These are phyloP conservation scores for Heteromeles arbutifolia DNA, from an alignment of 306 rosid species.

Conservation along the genomic window DNA sequence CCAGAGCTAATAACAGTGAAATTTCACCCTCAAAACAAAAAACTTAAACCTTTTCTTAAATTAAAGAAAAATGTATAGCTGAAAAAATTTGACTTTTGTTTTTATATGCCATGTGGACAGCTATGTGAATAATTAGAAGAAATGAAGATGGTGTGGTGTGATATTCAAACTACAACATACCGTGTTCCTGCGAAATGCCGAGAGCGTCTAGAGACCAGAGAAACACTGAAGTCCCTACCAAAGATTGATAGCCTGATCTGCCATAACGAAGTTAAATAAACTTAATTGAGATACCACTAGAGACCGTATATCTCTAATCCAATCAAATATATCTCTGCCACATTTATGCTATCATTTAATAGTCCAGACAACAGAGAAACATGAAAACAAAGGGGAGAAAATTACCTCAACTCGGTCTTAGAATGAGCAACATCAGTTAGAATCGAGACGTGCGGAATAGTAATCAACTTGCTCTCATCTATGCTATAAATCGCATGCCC, in stretches of 20 bases:
- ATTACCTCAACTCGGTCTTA: constrained; percentile 73
- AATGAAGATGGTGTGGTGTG: neutral
- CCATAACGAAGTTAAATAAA: constrained; percentile 15
- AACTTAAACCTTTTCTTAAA: neutral
- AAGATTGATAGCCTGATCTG: constrained; percentile 79
- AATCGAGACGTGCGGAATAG: constrained; percentile 73
- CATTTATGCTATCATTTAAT: neutral
- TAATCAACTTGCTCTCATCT: constrained; percentile 71
- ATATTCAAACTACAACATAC: constrained; percentile 28
- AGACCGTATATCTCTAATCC: neutral
- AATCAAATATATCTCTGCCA: neutral
- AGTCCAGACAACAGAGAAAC: neutral
- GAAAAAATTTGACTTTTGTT: too few relatives aligned
- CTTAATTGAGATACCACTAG: neutral
- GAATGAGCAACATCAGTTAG: constrained; percentile 85
- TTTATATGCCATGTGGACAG: neutral
- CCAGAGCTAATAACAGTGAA: neutral
- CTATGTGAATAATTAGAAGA: neutral
- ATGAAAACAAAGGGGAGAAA: neutral
- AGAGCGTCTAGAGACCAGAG: constrained; percentile 86
- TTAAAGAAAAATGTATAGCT: neutral
- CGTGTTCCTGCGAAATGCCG: constrained; percentile 99
- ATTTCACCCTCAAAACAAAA: neutral
- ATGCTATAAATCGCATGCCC: constrained; percentile 87
- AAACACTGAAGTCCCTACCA: constrained; percentile 86